Base-by-base conservation (phyloP, 2,329 filamentous ascomycete species). In the Sporothrix brunneoviolacea region DNA sequence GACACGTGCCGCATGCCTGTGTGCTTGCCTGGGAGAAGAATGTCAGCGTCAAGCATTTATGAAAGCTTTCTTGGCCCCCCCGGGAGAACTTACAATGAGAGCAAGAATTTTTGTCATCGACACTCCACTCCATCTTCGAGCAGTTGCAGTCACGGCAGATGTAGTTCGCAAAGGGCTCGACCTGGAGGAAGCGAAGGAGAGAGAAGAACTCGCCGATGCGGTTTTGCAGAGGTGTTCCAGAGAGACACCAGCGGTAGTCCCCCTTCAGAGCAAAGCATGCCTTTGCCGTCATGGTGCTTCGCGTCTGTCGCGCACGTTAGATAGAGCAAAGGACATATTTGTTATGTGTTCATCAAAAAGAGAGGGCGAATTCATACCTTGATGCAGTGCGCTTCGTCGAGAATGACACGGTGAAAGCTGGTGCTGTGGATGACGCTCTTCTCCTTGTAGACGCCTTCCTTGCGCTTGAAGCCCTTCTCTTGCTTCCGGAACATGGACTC, bases 161-260 rank as follows among this genome's bases (percentile, higher is more conserved):
- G 64, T 98, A 98, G 57, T 88, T 90, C 8, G 91, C 86, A 65
- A 96, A 97, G 0, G 91, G 91, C 8, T 79, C 77, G 32, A 96
- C 77, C 64, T 95, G 86, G 27, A 98, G 77, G 67, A 98, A 98
- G 3, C 93, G 85, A 50, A 98, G 75, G 19, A 97, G 73, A 0
- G 91, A 97, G 69, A 97, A 96, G 66, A 96, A 94, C 65, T 97
- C 91, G 61, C 93, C 91, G 57, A 97, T 97, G 48, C 91, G 86
- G 63, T 97, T 98, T 66, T 98, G 93, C 1, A 98, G 81, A 0
- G 93, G 93, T 1, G 93, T 98, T 8, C 93, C 93, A 15, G 88
- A 93, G 53, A 98, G 74, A 64, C 93, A 98, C 89, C 93, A 97
- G 60, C 94, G 94, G 69, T 93, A 95, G 16, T 79, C 82, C 16